Base-by-base conservation (phyloP, 1,284 basidiomycete species). In the Erythrobasidium hasegawianum region DNA sequence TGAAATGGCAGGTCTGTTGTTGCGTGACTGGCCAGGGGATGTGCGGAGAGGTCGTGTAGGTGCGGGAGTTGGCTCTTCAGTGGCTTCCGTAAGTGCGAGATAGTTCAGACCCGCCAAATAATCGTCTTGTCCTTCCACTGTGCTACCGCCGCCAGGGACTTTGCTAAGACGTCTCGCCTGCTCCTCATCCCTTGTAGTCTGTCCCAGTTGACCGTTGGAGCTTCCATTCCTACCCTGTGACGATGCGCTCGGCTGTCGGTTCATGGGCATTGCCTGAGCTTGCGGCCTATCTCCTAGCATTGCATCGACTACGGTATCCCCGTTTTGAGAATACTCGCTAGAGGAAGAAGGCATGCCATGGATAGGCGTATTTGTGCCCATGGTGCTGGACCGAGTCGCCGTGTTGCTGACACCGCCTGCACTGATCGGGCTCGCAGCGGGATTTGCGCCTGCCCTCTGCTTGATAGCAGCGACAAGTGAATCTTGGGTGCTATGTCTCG, bases 41-140 rank as follows among this genome's bases (percentile, higher is more conserved):
- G 53, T 41, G 5, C 33, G 53, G 22, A 13, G 50, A 4, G 22
- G 50, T 16, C 50, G 3, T 27, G 16, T n/a, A 3, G 26, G 50
- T 26, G 26, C 18, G 18, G 27, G 55, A 16, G 54, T n/a, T 11
- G 24, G n/a, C 9, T 57, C 55, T n/a, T 64, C 10, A 38, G 27
- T 41, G 27, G 24, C 33, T 27, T 64, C 61, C 7, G 62, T 55
- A n/a, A 57, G 22, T n/a, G 62, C 62, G 10, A 65, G 54, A 22
- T 65, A 65, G 38, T 58, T 65, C 13, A 65, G 27, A 10, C 54
- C 62, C 13, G 62, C 62, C n/a, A 65, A 18, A 16, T 50, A 50
- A 27, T 65, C 62, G 27, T 65, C 62, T 40, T 58, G 62, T 9
- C 62, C 62, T 58, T 52, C 62, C 10, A 41, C 54, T n/a, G 61